Conservation (phyloP, 129 eudicot genomes). For the Tagetes patula region DNA sequence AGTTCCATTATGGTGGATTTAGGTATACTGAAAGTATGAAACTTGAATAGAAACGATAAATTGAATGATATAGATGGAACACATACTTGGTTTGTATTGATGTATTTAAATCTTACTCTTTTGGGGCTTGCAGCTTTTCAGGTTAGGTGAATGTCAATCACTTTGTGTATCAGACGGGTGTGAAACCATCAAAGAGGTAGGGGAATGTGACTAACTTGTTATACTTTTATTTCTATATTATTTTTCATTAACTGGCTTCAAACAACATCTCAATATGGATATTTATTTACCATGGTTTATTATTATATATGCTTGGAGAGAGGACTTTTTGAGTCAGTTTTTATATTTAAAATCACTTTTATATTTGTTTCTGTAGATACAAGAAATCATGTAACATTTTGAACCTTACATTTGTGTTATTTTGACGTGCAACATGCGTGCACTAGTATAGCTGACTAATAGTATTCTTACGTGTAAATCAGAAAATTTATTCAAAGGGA, state of each 20-base stretch:
- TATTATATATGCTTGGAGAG: background rate
- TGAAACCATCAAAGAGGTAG: constrained; percentile 68
- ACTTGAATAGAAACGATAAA: background rate
- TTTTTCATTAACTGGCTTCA: background rate
- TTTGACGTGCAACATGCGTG: constrained; percentile 12
- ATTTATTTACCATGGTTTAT: background rate
- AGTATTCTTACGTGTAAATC: constrained; percentile 43
- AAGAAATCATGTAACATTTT: constrained; percentile 2
- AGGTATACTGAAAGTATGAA: background rate
- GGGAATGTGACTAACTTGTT: constrained; percentile 1
- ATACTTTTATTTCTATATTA: background rate
- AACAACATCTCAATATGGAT: background rate
- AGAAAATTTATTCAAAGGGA: constrained; percentile 78
- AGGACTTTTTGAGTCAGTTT: background rate
- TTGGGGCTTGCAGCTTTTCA: constrained; percentile 55
- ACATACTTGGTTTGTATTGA: background rate
- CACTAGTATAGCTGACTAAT: constrained; percentile 17
- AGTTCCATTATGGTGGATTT: constrained; percentile 11
- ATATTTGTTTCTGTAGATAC: background rate
- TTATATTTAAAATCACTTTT: background rate
- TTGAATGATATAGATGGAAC: background rate
- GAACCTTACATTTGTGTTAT: constrained; percentile 13
- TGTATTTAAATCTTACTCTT: constrained; percentile 10
- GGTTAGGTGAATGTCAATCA: constrained; percentile 56
- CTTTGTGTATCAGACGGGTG: constrained; percentile 60